Evolutionary conservation across 176 grass and related monocot genomes (phyloP), one percentile per base, ranked within the genome.

Genomic region (Aegilops speltoides): DNA sequence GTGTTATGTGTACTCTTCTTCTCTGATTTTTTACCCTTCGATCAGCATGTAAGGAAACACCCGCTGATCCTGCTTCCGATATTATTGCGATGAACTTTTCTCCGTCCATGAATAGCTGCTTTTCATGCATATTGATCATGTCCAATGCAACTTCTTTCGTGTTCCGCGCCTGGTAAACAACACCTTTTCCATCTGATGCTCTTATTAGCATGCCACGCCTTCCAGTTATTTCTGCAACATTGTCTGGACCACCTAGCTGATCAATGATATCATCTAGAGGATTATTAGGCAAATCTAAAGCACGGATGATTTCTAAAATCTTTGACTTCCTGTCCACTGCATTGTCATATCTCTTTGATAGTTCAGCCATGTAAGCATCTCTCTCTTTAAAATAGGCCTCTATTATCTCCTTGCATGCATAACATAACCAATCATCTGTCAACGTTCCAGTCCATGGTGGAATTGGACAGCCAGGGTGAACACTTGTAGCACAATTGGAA

Each of bases 41-140:
- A 83, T 95, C 93, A 88, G 95, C 95, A 84, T 98, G 95, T 54
- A 98, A 88, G 64, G 95, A 98, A 73, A 98, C 93, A 68, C 93
- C 95, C 64, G 95, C 91, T 28, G 95, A 98, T 84, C 95, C 95
- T 81, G 95, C 95, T 91, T 98, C 95, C 3, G 95, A 98, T 89
- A 98, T 98, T 84, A 98, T 93, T 31, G 95, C 93, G 85, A 98
- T 59, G 67, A 93, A 82, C 50, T 95, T 98, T 82, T 93, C 85
- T 43, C 95, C 95, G 48, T 95, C 88, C 93, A 98, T 98, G 79
- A 98, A 98, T 77, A 92, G 82, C 84, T 91, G 86, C 64, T 98
- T 98, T 88, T 98, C 95, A 83, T 95, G 87, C 93, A 98, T 95
- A 87, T 98, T 98, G 60, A 95, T 93, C 93, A 98, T 95, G 85